phyloP scores from a whole-genome alignment of 2,329 filamentous ascomycete species.

The Teratosphaeria viscida region DNA sequence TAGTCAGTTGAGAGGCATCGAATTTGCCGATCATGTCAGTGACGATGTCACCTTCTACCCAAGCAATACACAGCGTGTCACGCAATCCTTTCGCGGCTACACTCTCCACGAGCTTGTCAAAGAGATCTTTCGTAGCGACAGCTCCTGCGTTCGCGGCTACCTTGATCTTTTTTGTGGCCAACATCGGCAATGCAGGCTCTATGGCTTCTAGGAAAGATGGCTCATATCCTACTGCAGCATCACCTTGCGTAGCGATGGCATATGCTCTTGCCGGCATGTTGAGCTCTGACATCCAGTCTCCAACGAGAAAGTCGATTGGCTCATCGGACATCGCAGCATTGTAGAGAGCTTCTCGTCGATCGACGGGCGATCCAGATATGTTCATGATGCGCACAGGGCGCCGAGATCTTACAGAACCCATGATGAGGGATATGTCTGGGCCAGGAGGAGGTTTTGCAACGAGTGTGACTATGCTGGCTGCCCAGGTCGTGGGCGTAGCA shows the following conservation, averaged over 20 bases:
- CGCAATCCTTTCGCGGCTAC: slow-evolving; percentile 29
- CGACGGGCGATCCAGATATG: neutral
- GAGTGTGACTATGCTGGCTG: neutral
- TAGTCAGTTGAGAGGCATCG: slow-evolving; percentile 5
- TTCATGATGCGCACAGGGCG: neutral
- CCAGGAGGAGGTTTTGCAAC: neutral
- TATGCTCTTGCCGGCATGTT: slow-evolving; percentile 32
- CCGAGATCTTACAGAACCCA: neutral
- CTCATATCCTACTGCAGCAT: slow-evolving; percentile 4
- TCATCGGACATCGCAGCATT: neutral
- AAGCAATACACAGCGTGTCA: slow-evolving; percentile 33
- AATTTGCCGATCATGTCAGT: slow-evolving; percentile 8
- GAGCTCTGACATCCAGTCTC: slow-evolving; percentile 40
- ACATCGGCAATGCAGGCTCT: slow-evolving; percentile 25
- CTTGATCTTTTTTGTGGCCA: slow-evolving; percentile 33
- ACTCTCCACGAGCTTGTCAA: slow-evolving; percentile 24
- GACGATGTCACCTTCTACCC: slow-evolving; percentile 35
- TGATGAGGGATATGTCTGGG: neutral
- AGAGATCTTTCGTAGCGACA: slow-evolving; percentile 28
- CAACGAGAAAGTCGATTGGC: slow-evolving; percentile 35
- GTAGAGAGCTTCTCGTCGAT: neutral
- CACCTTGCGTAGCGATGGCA: slow-evolving; percentile 23
- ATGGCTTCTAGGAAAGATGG: slow-evolving; percentile 36
- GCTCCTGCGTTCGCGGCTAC: slow-evolving; percentile 37
- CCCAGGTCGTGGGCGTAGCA: neutral